Percentiles rank a stretch among this genome's conserved stretches.
These are phyloP conservation scores for Tylopilus subfusipes DNA, from an alignment of 768 basidiomycete genomes.

Conservation along the genomic window DNA sequence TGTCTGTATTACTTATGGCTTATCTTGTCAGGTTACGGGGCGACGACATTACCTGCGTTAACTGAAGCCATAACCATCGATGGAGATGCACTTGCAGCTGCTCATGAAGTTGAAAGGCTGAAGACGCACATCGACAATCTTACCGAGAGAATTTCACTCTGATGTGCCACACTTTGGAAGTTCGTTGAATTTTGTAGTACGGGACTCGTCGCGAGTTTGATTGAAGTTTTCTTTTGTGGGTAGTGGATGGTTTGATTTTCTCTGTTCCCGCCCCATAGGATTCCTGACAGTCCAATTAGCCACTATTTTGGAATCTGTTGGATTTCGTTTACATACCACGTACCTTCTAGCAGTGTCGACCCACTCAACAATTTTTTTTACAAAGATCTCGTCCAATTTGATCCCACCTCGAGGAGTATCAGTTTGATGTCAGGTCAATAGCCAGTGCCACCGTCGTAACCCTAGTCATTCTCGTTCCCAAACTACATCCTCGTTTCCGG, in stretches of 20 bases:
- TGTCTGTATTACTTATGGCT: slow-evolving; percentile 1
- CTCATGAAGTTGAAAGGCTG: slow-evolving; percentile 61
- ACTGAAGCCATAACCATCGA: slow-evolving; percentile 78
- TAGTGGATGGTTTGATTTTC: no score
- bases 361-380: no score
- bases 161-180: background rate
- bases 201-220: no score
- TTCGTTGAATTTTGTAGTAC: background rate
- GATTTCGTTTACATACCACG: no score
- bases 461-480: background rate
- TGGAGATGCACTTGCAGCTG: slow-evolving; percentile 56
- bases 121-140: slow-evolving; percentile 49
- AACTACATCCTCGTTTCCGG: background rate
- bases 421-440: background rate
- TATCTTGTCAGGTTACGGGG: slow-evolving; percentile 63
- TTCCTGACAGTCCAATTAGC: no score
- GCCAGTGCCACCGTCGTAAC: background rate
- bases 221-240: no score
- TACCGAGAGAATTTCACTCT: slow-evolving; percentile 31
- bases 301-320: background rate
- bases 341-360: no score
- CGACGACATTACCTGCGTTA: slow-evolving; percentile 80
- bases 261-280: no score
- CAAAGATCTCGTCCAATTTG: background rate
- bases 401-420: background rate